These are phyloP conservation scores for Acer campestre DNA, from an alignment of 345 rosid species.

Conservation along the genomic window DNA sequence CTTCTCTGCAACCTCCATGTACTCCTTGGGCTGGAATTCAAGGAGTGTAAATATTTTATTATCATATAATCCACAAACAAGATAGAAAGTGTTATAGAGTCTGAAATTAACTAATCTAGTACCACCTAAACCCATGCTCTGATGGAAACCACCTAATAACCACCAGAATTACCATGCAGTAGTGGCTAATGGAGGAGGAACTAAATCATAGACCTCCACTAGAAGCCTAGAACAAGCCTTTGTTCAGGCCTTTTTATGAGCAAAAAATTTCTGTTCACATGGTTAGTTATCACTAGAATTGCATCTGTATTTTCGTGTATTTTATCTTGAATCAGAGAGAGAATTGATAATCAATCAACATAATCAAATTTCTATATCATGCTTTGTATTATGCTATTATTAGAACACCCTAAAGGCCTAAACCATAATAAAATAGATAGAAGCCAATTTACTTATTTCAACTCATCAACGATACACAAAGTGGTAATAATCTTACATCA, in stretches of 20 bases:
- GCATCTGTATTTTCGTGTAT: not conserved
- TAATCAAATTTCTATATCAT: not conserved
- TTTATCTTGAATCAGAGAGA: not conserved
- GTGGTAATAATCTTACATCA: constrained; percentile 52
- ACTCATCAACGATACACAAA: constrained; percentile 6
- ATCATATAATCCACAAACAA: not conserved
- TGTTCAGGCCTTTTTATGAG: not conserved
- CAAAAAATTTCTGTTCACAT: not conserved
- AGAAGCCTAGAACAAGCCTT: not conserved
- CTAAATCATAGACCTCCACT: not conserved
- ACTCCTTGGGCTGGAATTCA: constrained; percentile 70
- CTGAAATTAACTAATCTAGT: not conserved
- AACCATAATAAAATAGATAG: not conserved
- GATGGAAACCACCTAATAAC: not conserved
- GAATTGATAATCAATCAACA: constrained; percentile 5
- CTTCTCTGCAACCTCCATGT: constrained; percentile 79
- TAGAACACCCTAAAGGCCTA: not conserved
- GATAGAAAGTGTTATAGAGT: not conserved
- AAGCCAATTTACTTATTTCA: not conserved
- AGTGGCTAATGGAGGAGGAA: not conserved
- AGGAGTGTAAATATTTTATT: not conserved
- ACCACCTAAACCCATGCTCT: not conserved
- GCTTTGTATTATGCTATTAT: not conserved
- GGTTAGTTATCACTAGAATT: not conserved
- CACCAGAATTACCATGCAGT: not conserved